Base-by-base conservation (phyloP, 176 grass and related monocot species). In the Bolboschoenus planiculmis region DNA sequence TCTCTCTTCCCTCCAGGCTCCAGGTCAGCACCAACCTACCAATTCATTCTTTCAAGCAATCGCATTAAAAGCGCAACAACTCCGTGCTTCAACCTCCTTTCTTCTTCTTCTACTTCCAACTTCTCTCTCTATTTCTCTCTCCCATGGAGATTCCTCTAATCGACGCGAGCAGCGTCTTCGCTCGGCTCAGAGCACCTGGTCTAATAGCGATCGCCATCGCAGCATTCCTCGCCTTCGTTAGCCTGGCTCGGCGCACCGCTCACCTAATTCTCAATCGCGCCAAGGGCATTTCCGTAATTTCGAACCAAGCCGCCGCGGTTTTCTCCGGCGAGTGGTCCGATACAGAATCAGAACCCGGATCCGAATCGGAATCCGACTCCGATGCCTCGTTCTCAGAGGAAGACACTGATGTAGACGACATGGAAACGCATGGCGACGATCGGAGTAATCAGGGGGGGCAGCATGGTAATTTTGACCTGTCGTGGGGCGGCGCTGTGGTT, bases 261-360 rank as follows among this genome's bases (percentile, higher is more conserved):
- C 57, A 10, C 35, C 80, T 66, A 44, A 82, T 82, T 50, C 11
- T 82, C 56, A 59, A 63, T 29, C 80, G 80, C 24, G 60, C 24
- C 7, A 82, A 63, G 80, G 80, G 56, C 21, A 82, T 82, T 48
- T 64, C 80, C 21, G 80, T 10, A 15, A 80, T 39, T 65, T 82
- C 80, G 5, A 63, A 16, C 44, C 80, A 77, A 50, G 72, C 72
- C 5, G 72, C 80, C n/a, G 27, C 80, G 3, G 60, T 65, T 14
- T 82, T 82, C 5, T 82, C 80, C 21, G 58, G 60, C 15, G 80
- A 82, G 37, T 82, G 80, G 80, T 82, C 80, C 11, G 80, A 82
- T 31, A 62, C 56, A 31, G 80, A 82, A 16, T 44, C 56, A 4
- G 80, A 64, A 18, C 37, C 39, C 6, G 80, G 61, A 50, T 50